Evolutionary conservation across 805 yeast species (phyloP).

Genomic region (Hanseniaspora opuntiae): DNA sequence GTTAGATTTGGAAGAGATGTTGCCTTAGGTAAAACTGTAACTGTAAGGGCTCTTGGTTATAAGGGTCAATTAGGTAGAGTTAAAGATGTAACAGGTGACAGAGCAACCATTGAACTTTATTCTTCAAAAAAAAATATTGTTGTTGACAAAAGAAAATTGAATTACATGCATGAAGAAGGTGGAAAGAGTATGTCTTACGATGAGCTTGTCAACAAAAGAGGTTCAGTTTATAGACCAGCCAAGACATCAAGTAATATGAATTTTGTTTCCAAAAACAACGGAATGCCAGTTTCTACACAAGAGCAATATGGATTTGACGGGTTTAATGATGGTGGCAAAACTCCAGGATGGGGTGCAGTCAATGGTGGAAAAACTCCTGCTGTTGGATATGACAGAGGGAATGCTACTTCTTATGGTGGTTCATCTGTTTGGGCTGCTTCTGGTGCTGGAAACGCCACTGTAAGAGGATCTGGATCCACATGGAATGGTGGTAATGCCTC

Average conservation of each 20-base stretch:
- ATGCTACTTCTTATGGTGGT: constrained; percentile 19
- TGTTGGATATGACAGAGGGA: constrained; percentile 22
- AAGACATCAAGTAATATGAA: neutral
- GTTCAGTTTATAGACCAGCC: constrained; percentile 24
- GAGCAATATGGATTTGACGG: neutral
- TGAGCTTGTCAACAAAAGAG: constrained; percentile 50
- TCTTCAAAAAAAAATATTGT: constrained; percentile 81
- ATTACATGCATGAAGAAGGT: constrained; percentile 50
- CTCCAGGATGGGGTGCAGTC: constrained; percentile 35
- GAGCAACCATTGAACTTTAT: constrained; percentile 86
- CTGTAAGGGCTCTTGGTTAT: constrained; percentile 79
- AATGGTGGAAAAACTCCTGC: constrained; percentile 23
- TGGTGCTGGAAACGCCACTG: constrained; percentile 34
- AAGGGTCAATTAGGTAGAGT: constrained; percentile 91
- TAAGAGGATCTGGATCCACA: constrained; percentile 17
- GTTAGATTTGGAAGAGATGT: constrained; percentile 63
- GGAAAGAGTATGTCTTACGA: constrained; percentile 66
- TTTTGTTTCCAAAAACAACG: constrained; percentile 11
- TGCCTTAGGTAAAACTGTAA: constrained; percentile 69
- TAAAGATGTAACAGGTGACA: constrained; percentile 81
- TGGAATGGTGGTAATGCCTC: constrained; percentile 24
- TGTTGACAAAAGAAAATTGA: constrained; percentile 63
- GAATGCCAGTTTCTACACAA: constrained; percentile 16
- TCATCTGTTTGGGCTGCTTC: constrained; percentile 26
- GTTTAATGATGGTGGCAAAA: constrained; percentile 25